A percentile compares a stretch with the other conserved stretches of the same genome.
Conservation (phyloP, 1,284 basidiomycete species). For the Microbotryum intermedium region DNA sequence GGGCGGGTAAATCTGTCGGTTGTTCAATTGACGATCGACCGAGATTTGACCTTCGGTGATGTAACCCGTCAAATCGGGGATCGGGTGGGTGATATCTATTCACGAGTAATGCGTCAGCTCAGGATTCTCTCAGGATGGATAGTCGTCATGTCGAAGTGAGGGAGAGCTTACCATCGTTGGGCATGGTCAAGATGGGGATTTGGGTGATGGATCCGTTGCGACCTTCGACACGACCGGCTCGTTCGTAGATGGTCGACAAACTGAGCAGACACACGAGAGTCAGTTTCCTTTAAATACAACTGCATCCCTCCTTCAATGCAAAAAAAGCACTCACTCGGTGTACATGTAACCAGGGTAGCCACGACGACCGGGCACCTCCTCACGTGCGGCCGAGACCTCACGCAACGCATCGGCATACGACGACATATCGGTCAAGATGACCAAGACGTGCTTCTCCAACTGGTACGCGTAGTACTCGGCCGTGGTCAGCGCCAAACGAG, state of each 20-base stretch:
- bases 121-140: not conserved
- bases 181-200: constrained; percentile 99
- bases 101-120: not conserved
- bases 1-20: constrained; percentile 90
- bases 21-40: constrained; percentile 64
- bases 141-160: not conserved
- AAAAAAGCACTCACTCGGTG: constrained; percentile 63
- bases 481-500: constrained; percentile 92
- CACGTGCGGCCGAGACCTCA: constrained; percentile 96
- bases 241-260: constrained; percentile 88
- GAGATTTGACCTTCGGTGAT: constrained; percentile 99
- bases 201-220: constrained; percentile 99
- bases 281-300: not conserved
- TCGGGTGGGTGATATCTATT: constrained; percentile 97
- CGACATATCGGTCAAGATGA: constrained; percentile 98
- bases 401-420: constrained; percentile 96
- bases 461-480: constrained; percentile 99
- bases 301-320: not conserved
- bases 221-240: constrained; percentile 95
- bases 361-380: constrained; percentile 98
- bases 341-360: constrained; percentile 99
- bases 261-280: not conserved
- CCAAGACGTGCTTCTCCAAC: constrained; percentile 97
- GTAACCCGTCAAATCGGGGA: constrained; percentile 98
- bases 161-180: constrained; percentile 75